Percentiles rank a stretch among this genome's conserved stretches.
phyloP scores from a whole-genome alignment of 31 red algal species.

The Endocladia muricata region DNA sequence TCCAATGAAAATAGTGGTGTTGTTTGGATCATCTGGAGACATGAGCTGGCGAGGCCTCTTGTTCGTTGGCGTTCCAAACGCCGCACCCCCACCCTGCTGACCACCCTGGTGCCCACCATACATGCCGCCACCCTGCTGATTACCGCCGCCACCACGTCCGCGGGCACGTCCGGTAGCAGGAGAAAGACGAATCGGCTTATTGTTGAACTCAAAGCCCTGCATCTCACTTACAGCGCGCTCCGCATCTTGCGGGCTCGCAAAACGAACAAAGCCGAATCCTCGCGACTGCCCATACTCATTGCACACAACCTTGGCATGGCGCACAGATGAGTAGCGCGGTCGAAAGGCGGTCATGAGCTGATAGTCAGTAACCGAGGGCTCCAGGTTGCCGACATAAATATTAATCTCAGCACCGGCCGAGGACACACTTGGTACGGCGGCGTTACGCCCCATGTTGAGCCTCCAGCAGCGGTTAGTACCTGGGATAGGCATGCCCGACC shows the following conservation, averaged over 20 bases:
- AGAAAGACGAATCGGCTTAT: slow-evolving; percentile 64
- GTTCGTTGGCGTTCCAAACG: slow-evolving; percentile 33
- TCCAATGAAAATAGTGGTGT: slow-evolving; percentile 72
- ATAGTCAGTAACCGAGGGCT: slow-evolving; percentile 68
- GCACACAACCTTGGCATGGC: slow-evolving; percentile 87
- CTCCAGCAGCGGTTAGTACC: slow-evolving; percentile 76
- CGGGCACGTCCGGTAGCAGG: slow-evolving; percentile 54
- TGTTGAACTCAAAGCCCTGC: slow-evolving; percentile 69
- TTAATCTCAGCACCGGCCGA: slow-evolving; percentile 54
- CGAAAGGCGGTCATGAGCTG: slow-evolving; percentile 75
- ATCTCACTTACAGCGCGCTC: slow-evolving; percentile 72
- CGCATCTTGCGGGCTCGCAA: slow-evolving; percentile 56
- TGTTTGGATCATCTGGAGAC: slow-evolving; percentile 61
- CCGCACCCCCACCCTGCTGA: not conserved
- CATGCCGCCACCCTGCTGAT: not conserved
- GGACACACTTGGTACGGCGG: slow-evolving; percentile 20
- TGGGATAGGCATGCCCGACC: slow-evolving; percentile 69
- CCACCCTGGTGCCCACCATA: slow-evolving; percentile 22
- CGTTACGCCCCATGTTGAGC: slow-evolving; percentile 69
- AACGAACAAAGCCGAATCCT: slow-evolving; percentile 76
- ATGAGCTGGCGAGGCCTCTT: slow-evolving; percentile 64
- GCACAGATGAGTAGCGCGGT: slow-evolving; percentile 57
- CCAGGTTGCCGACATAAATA: slow-evolving; percentile 80
- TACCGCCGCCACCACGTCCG: slow-evolving; percentile 4
- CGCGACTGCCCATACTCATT: slow-evolving; percentile 76